Evolutionary conservation across 2,329 filamentous ascomycete species (phyloP).

Genomic region (Thelonectria rubi): DNA sequence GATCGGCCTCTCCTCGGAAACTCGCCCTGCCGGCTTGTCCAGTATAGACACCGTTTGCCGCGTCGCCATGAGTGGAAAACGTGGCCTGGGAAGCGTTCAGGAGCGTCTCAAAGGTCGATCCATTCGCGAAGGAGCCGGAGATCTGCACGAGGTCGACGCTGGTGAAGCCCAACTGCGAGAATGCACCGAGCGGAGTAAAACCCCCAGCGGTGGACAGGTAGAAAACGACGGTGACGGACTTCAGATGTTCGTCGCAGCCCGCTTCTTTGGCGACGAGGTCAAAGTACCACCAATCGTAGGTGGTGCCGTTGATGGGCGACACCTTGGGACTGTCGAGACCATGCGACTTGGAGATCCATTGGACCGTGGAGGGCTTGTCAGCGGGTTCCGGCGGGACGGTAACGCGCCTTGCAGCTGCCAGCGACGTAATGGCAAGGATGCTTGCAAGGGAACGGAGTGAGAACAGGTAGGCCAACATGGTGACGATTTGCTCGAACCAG

Average conservation of each 20-base stretch:
- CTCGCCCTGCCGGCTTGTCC: not conserved
- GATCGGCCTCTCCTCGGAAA: not conserved
- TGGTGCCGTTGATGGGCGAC: not conserved
- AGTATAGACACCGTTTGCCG: not conserved
- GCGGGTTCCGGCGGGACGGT: not conserved
- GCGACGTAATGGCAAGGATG: not conserved
- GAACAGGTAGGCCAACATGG: not conserved
- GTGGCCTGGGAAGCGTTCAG: not conserved
- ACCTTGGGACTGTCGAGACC: not conserved
- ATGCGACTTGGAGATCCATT: not conserved
- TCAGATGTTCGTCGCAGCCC: not conserved
- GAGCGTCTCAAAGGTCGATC: not conserved
- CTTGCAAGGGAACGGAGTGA: not conserved
- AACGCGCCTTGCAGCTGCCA: not conserved
- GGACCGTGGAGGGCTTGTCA: not conserved
- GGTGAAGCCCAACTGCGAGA: not conserved
- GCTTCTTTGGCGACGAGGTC: not conserved
- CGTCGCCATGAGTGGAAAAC: not conserved
- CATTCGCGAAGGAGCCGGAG: not conserved
- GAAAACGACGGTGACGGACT: not conserved
- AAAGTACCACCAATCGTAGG: not conserved
- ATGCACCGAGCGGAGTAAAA: not conserved
- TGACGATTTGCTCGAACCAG: not conserved
- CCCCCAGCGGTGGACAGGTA: not conserved
- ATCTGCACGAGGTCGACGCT: not conserved